Evolutionary conservation across 2,329 filamentous ascomycete species (phyloP).

Genomic region (Fusarium phyllophilum): DNA sequence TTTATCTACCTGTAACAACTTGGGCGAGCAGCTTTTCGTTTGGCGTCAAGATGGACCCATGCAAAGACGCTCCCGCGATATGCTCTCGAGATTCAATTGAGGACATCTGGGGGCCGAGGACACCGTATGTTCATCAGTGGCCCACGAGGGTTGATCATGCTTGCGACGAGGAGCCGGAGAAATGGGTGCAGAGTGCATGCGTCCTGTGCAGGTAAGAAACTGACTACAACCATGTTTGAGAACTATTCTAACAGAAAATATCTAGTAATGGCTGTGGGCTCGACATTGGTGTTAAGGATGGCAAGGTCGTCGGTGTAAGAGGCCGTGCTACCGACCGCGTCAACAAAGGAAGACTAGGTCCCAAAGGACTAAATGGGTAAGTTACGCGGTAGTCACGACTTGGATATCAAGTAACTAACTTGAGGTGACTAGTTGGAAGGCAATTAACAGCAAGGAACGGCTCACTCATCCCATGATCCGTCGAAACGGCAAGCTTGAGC

Average conservation of each 20-base stretch:
- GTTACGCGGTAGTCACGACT: too few relatives aligned
- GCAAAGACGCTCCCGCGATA: not conserved
- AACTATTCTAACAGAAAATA: not conserved
- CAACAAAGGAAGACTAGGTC: not conserved
- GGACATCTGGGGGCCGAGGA: not conserved
- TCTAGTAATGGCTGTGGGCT: not conserved
- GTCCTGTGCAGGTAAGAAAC: not conserved
- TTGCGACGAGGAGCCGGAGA: not conserved
- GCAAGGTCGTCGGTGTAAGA: not conserved
- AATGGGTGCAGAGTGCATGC: not conserved
- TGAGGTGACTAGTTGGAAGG: not conserved
- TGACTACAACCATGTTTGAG: not conserved
- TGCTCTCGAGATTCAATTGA: not conserved
- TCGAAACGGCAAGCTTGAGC: not conserved
- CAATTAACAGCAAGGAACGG: not conserved
- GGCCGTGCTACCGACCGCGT: not conserved
- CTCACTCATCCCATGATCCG: not conserved
- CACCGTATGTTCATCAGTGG: not conserved
- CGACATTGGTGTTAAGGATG: not conserved
- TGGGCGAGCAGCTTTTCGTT: too few relatives aligned
- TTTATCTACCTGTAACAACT: too few relatives aligned
- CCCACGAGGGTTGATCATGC: constrained; percentile 1
- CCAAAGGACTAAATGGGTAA: not conserved
- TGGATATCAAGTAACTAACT: too few relatives aligned
- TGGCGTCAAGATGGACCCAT: not conserved